Evolutionary conservation across 208 protist genomes (phyloP).

Genomic region (Crithidia brevicula): DNA sequence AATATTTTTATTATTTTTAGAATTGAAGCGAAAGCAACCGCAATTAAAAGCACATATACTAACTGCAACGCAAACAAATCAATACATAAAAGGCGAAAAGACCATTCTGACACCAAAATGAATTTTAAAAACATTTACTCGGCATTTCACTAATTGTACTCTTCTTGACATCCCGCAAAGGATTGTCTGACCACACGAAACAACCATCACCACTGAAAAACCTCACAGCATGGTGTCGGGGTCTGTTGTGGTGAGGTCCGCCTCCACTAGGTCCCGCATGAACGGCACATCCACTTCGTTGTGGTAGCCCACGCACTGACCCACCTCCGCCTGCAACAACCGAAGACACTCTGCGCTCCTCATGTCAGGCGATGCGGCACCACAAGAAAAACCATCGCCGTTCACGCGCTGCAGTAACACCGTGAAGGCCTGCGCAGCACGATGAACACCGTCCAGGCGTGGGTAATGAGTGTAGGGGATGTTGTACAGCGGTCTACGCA

Average conservation of each 20-base stretch:
- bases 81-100: too few relatives aligned
- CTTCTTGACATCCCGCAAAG: too few relatives aligned
- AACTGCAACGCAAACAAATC: too few relatives aligned
- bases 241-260: conserved; percentile 40
- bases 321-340: conserved; percentile 1
- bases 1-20: too few relatives aligned
- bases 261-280: conserved; percentile 35
- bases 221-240: conserved; percentile 34
- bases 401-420: conserved; percentile 27
- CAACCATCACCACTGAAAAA: conserved; percentile 2
- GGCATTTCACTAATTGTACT: too few relatives aligned
- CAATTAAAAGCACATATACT: too few relatives aligned
- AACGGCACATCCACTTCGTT: conserved; percentile 43
- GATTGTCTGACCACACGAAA: not conserved
- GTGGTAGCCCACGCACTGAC: conserved; percentile 25
- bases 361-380: not conserved
- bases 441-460: conserved; percentile 24
- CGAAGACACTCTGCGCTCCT: not conserved
- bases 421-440: conserved; percentile 33
- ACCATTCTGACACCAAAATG: too few relatives aligned
- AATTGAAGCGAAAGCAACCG: too few relatives aligned
- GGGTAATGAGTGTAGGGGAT: conserved; percentile 31
- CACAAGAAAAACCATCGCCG: not conserved
- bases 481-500: conserved; percentile 37
- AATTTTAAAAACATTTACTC: too few relatives aligned